A percentile compares a stretch with the other conserved stretches of the same genome.
Conservation (phyloP, 176 grass and related monocot genomes). For the Phoenix dactylifera region DNA sequence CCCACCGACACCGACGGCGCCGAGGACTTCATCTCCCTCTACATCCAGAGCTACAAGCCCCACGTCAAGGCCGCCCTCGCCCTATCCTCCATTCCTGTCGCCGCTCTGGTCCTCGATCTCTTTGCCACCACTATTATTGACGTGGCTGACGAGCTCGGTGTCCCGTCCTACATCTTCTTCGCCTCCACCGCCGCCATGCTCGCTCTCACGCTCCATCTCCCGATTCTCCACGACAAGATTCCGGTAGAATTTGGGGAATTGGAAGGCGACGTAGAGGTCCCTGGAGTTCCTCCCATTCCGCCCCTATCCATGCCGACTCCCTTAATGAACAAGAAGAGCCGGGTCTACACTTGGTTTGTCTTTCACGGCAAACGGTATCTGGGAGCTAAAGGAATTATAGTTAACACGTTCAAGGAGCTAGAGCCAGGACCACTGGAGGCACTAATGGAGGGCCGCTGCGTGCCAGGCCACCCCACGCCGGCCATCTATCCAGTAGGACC, state of each 20-base stretch:
- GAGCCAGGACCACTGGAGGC: constrained; percentile 36
- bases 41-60: constrained; percentile 27
- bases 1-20: constrained; percentile 18
- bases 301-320: constrained; percentile 29
- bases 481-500: constrained; percentile 47
- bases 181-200: constrained; percentile 41
- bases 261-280: constrained; percentile 25
- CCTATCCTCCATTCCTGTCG: constrained; percentile 20
- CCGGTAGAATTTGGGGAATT: constrained; percentile 30
- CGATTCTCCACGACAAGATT: constrained; percentile 24
- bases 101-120: constrained; percentile 58
- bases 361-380: constrained; percentile 26
- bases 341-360: constrained; percentile 42
- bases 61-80: constrained; percentile 37
- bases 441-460: constrained; percentile 25
- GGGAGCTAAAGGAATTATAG: constrained; percentile 50
- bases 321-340: constrained; percentile 36
- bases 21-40: constrained; percentile 41
- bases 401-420: constrained; percentile 40
- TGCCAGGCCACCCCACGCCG: constrained; percentile 18
- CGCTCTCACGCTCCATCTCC: constrained; percentile 45
- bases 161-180: constrained; percentile 56
- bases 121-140: constrained; percentile 51
- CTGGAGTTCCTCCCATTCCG: constrained; percentile 39
- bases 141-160: constrained; percentile 6